A percentile compares a stretch with the other conserved stretches of the same genome.
Conservation (phyloP, 306 rosid species). For the Macrotyloma uniflorum region DNA sequence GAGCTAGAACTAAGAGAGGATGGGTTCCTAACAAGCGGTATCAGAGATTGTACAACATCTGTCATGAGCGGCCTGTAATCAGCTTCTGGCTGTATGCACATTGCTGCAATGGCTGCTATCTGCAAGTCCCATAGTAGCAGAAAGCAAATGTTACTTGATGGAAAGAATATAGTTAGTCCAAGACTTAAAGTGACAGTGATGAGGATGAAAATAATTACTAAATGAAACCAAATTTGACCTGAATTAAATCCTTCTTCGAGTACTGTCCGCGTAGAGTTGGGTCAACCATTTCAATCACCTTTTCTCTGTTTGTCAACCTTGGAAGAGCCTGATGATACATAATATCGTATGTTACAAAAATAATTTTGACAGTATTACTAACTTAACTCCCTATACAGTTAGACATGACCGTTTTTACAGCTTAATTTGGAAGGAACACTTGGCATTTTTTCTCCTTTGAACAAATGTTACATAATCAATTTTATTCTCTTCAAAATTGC, state of each 20-base stretch:
- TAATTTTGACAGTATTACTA: not conserved
- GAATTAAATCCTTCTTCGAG: constrained; percentile 89
- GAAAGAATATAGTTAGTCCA: constrained; percentile 1
- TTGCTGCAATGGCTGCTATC: constrained; percentile 97
- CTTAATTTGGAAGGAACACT: not conserved
- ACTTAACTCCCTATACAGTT: not conserved
- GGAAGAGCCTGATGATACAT: constrained; percentile 81
- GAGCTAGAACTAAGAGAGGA: constrained; percentile 50
- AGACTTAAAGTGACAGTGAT: constrained; percentile 4
- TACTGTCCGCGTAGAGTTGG: constrained; percentile 77
- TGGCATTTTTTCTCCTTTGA: not conserved
- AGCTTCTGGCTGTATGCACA: constrained; percentile 99
- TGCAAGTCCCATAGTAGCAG: constrained; percentile 31
- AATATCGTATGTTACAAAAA: not conserved
- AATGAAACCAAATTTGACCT: constrained; percentile 53
- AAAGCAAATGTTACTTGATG: constrained; percentile 12
- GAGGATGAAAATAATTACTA: not conserved
- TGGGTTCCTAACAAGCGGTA: constrained; percentile 71
- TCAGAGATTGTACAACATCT: constrained; percentile 88
- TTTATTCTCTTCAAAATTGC: not conserved
- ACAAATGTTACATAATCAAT: not conserved
- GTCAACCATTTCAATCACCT: constrained; percentile 84
- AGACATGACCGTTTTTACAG: not conserved
- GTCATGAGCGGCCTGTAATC: constrained; percentile 93
- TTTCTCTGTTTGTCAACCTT: constrained; percentile 83